Evolutionary conservation across 345 rosid genomes (phyloP).

Genomic region (Eucalyptus cladocalyx): DNA sequence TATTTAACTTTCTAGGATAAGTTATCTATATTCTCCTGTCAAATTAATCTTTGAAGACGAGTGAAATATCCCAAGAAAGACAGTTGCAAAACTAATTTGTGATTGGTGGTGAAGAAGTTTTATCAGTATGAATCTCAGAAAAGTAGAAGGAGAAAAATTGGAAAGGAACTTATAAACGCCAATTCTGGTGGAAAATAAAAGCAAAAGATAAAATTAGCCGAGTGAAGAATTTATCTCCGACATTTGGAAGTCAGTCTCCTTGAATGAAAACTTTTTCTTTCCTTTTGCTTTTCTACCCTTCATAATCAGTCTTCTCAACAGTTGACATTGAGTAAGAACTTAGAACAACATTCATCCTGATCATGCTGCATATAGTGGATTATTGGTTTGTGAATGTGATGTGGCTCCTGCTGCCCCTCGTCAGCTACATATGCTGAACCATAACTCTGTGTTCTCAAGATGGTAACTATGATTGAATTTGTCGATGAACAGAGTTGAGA

Average conservation of each 20-base stretch:
- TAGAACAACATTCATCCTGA: neutral
- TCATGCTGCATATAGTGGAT: neutral
- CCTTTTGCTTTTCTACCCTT: neutral
- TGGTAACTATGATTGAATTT: neutral
- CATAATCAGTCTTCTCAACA: neutral
- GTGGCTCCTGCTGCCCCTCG: neutral
- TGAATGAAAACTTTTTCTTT: neutral
- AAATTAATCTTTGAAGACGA: neutral
- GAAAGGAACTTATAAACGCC: neutral
- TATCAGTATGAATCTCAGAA: neutral
- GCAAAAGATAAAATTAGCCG: neutral
- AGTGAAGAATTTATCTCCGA: neutral
- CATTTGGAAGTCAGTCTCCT: neutral
- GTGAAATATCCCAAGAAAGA: neutral
- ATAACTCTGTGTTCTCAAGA: neutral
- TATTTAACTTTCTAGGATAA: neutral
- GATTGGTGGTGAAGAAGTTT: neutral
- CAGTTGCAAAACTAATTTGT: neutral
- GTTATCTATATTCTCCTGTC: neutral
- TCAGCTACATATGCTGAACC: neutral
- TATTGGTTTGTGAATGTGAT: neutral
- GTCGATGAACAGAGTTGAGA: neutral
- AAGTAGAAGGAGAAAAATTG: neutral
- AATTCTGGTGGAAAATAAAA: neutral
- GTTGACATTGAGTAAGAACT: neutral